These are phyloP conservation scores for Neurospora sp. DNA, from an alignment of 495 filamentous ascomycete genomes.

Conservation along the genomic window DNA sequence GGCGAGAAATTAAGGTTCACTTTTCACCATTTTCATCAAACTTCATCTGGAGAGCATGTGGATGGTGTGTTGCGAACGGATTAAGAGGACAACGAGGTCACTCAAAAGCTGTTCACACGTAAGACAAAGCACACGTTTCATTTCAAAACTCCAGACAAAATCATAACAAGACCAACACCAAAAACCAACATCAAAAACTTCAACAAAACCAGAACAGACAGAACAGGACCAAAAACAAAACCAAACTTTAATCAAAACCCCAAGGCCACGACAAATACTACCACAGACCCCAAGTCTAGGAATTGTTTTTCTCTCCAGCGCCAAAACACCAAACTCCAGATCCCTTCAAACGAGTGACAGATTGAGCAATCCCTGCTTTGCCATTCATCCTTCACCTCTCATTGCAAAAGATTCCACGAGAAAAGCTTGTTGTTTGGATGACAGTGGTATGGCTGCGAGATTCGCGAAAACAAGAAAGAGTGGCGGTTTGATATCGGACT, in stretches of 20 bases:
- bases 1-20: not conserved
- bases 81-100: not conserved
- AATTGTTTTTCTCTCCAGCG: not conserved
- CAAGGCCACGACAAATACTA: not conserved
- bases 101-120: not conserved
- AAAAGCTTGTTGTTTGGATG: not conserved
- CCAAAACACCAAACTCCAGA: not conserved
- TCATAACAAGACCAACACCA: too few relatives aligned
- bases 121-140: not conserved
- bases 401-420: not conserved
- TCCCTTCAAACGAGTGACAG: not conserved
- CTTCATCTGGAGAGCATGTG: not conserved
- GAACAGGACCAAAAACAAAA: not conserved
- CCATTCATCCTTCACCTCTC: not conserved
- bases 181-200: not conserved
- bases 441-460: not conserved
- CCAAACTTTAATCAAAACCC: not conserved
- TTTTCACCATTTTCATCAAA: not conserved
- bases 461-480: not conserved
- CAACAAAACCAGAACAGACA: not conserved
- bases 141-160: not conserved
- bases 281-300: not conserved
- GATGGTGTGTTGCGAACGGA: not conserved
- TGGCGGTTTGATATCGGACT: not conserved
- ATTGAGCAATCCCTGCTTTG: not conserved